Evolutionary conservation across 2,329 filamentous ascomycete species (phyloP), one percentile per base, ranked within the genome.

Genomic region (Fusarium fracticaudum): DNA sequence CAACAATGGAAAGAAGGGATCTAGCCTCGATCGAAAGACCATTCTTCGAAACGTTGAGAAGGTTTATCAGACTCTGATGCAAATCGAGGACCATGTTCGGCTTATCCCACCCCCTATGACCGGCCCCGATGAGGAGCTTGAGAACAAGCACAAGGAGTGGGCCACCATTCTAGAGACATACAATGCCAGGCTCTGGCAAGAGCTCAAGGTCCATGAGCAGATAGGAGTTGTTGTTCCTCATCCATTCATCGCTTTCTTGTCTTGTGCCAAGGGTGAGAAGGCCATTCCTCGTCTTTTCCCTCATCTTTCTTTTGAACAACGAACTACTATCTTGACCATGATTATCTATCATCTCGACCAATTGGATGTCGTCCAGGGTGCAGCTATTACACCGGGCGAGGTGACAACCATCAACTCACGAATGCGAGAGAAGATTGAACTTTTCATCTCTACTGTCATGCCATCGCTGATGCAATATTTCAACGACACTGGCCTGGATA

Each of bases 231-330:
- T 92, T 60, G 90, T 93, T 8, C 87, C 91, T 24, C 96, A 99
- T 81, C 96, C 96, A 1, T 99, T 99, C 84, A 98, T 99, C 76
- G 94, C 95, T 53, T 96, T 99, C 82, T 86, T 99, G 53, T 97
- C 95, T 9, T 97, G 96, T 79, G 91, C 92, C 76, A 99, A 99
- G 86, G 96, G 96, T 79, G 98, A 98, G 86, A 98, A 96, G 85
- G 94, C 94, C 4, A 94, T 99, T 69, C 95, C 95, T 57, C 94
- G 96, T 63, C 93, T 98, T 60, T 98, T 98, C 89, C 92, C 95
- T 48, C 94, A 98, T 79, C 93, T 98, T 60, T 93, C 93, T 73
- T 93, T 95, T 71, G 93, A 98, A 80, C 95, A 98, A 83, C 94
- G 96, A 57, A 95, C 96, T 29, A 98, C 95, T 2, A 94, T 98